These are phyloP conservation scores for Globisporangium nunn DNA, from an alignment of 352 stramenopile species.

Conservation along the genomic window DNA sequence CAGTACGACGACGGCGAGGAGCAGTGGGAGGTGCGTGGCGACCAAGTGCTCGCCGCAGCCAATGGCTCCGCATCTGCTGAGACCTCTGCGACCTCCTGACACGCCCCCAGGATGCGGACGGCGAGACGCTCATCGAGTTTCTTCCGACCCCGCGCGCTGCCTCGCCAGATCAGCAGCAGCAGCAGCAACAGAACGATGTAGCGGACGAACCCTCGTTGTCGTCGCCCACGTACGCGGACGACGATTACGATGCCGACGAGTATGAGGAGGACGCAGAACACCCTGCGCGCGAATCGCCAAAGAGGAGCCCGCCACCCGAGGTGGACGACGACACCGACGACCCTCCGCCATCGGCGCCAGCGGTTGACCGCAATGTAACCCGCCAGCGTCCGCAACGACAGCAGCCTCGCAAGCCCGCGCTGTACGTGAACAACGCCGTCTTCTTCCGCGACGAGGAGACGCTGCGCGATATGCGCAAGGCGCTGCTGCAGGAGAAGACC, in stretches of 20 bases:
- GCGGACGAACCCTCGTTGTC: conserved; percentile 11
- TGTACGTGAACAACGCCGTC: conserved; percentile 19
- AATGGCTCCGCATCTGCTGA: too few relatives aligned
- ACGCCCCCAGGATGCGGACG: neutral
- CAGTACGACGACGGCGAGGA: conserved; percentile 70
- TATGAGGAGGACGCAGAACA: conserved; percentile 14
- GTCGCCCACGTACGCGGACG: conserved; percentile 2
- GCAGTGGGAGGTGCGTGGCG: conserved; percentile 49
- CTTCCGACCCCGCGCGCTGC: neutral
- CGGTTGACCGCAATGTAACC: neutral
- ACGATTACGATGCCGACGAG: conserved; percentile 8
- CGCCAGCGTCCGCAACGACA: neutral
- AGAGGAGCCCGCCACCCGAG: conserved; percentile 8
- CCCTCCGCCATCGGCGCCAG: neutral
- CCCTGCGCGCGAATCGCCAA: conserved; percentile 7
- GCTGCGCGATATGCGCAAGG: conserved; percentile 28
- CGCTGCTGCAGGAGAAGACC: conserved; percentile 33
- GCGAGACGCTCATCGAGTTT: conserved; percentile 18
- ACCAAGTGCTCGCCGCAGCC: neutral
- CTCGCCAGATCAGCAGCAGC: neutral
- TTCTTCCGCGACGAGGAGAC: conserved; percentile 61
- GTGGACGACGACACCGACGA: conserved; percentile 4
- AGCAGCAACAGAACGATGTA: conserved; percentile 1
- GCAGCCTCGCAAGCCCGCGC: conserved; percentile 12
- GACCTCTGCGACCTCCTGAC: neutral